Evolutionary conservation across 2,329 filamentous ascomycete species (phyloP), one percentile per base, ranked within the genome.

Genomic region (Trematosphaeria pertusa): DNA sequence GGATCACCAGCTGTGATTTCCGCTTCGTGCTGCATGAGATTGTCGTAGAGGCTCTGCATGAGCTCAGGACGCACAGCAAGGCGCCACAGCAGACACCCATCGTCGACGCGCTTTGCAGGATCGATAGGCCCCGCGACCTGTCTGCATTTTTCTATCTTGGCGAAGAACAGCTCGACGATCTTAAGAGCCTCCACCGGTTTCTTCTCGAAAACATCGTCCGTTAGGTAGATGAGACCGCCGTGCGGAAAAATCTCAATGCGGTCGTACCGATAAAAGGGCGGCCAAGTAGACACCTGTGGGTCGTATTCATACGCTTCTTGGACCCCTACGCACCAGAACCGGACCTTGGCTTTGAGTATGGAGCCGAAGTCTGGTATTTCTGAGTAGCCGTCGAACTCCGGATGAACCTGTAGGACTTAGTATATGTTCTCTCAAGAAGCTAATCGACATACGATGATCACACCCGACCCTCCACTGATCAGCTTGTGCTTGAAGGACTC

Each of bases 161-260:
- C 50, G 20, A 69, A 47, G 47, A 74, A 73, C 0, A 55, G 48
- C n/a, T 70, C 47, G 7, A 77, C 54, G 10, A 77, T 68, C 6
- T 61, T 42, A 2, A 70, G 50, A 1, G 73, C 73, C 20, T 69
- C 52, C 36, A 62, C 58, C 4, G 75, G 75, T 35, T 69, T 52
- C 33, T 71, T 50, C n/a, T 65, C 54, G 33, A 77, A 73, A 1
- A 76, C 63, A 20, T 77, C 71, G 30, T 77, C 75, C 1, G 74
- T 76, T 12, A 78, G 71, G 52, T 74, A 73, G 9, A 72, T 66
- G 5, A 74, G 63, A 5, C 61, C 64, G 5, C 74, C 75, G 18
- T 59, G 52, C 1, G 73, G 71, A 34, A 77, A 76, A 2, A 69
- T 53, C n/a, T 59, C 55, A 19, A 66, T 52, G n/a, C 49, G 69